Conservation (phyloP, 225 moss, liverwort and hornwort genomes). For the Pleurozium schreberi region DNA sequence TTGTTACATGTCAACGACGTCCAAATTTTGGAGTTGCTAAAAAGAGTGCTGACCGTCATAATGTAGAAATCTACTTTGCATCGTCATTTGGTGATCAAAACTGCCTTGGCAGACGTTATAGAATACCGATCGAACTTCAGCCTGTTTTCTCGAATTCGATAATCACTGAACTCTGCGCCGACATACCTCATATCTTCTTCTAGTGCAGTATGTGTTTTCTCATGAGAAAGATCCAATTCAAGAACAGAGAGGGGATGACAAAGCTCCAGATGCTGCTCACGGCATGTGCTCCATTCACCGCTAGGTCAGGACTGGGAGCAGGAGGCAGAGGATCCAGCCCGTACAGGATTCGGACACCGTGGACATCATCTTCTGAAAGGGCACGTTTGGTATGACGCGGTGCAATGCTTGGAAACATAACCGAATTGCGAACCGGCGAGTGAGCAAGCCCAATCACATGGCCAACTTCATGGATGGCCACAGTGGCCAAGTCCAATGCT, state of each 20-base stretch:
- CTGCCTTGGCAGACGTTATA: neutral
- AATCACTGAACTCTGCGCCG: neutral
- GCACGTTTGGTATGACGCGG: constrained; percentile 20
- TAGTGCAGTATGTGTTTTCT: neutral
- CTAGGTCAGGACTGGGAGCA: neutral
- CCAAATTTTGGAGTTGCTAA: neutral
- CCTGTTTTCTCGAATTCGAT: neutral
- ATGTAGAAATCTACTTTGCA: neutral
- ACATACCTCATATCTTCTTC: neutral
- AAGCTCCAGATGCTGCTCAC: neutral
- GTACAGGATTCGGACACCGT: constrained; percentile 27
- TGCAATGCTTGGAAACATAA: constrained; percentile 51
- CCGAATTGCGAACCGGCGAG: constrained; percentile 23
- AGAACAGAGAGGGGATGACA: neutral
- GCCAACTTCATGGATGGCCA: constrained; percentile 50
- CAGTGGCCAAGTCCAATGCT: constrained; percentile 40
- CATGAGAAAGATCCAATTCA: neutral
- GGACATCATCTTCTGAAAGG: constrained; percentile 34
- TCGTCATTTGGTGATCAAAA: neutral
- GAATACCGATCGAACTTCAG: neutral
- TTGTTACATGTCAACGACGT: neutral
- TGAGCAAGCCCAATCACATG: constrained; percentile 49
- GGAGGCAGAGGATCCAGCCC: constrained; percentile 13
- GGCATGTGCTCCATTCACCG: neutral
- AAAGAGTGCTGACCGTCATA: neutral